Conservation (phyloP, 345 rosid genomes). For the Atalantia buxifolia region DNA sequence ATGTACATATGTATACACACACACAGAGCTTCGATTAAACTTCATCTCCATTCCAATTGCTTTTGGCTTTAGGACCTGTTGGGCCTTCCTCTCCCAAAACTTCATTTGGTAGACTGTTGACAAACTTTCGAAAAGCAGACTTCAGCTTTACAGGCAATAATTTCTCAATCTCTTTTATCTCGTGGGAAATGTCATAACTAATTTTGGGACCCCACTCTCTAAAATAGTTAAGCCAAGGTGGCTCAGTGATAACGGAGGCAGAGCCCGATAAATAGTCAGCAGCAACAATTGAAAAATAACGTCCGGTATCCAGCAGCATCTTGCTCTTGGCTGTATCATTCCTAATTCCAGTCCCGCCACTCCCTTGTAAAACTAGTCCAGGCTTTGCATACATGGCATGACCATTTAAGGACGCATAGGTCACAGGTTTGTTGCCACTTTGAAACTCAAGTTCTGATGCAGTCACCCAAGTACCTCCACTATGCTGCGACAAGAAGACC, state of each 20-base stretch:
- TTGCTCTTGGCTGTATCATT: conserved; percentile 71
- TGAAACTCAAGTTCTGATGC: conserved; percentile 61
- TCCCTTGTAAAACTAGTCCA: conserved; percentile 80
- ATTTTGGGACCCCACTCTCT: conserved; percentile 86
- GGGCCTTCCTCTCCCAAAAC: conserved; percentile 81
- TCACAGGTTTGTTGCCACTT: conserved; percentile 50
- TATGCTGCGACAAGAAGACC: conserved; percentile 62
- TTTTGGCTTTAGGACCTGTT: conserved; percentile 72
- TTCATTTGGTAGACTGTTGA: conserved; percentile 51
- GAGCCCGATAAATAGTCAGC: conserved; percentile 48
- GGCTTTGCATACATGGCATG: conserved; percentile 79
- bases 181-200: conserved; percentile 39
- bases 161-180: conserved; percentile 39
- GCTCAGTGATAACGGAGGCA: conserved; percentile 29
- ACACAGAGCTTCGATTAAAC: background rate
- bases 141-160: conserved; percentile 45
- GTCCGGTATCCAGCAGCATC: conserved; percentile 42
- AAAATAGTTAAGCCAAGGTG: conserved; percentile 61
- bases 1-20: too few species aligned
- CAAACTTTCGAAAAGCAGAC: conserved; percentile 43
- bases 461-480: conserved; percentile 66
- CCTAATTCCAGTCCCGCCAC: conserved; percentile 52
- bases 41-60: conserved; percentile 68
- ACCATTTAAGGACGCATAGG: conserved; percentile 66
- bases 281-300: conserved; percentile 37